Conservation (phyloP, 768 basidiomycete genomes). For the Naganishia onofrii region DNA sequence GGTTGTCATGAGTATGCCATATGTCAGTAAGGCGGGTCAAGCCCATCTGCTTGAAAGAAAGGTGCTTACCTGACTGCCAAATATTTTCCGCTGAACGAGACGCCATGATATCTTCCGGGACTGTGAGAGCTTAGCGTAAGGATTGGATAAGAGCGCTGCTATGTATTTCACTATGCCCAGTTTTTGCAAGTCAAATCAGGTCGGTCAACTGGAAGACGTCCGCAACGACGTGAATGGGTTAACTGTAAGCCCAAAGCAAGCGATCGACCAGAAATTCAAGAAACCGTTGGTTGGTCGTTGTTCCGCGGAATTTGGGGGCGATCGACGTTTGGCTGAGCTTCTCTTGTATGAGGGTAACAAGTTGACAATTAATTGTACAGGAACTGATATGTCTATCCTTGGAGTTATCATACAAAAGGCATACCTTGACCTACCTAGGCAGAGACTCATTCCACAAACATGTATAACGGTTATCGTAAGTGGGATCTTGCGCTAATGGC, state of each 20-base stretch:
- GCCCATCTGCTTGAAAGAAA: too few species aligned
- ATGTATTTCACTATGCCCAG: not conserved
- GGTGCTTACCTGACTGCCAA: constrained; percentile 11
- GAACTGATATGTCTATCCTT: too few species aligned
- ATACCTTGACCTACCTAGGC: too few species aligned
- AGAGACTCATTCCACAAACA: not conserved
- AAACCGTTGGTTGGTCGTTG: too few species aligned
- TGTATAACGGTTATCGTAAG: constrained; percentile 36
- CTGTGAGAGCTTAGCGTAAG: not conserved
- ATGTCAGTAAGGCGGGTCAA: not conserved
- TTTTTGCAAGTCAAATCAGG: not conserved
- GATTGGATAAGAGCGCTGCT: not conserved
- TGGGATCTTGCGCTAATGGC: not conserved
- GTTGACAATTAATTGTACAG: too few species aligned
- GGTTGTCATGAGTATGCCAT: not conserved
- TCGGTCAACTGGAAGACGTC: not conserved
- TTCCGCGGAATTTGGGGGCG: not conserved
- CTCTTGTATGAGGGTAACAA: not conserved
- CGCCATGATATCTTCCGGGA: not conserved
- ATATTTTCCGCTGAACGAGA: constrained; percentile 16
- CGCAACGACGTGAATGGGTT: not conserved
- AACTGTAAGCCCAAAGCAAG: not conserved
- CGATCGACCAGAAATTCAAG: too few species aligned
- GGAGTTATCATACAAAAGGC: too few species aligned
- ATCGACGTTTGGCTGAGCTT: constrained; percentile 3